A percentile compares a stretch with the other conserved stretches of the same genome.
Conservation (phyloP, 805 yeast genomes). For the Teunomyces gatunensis region DNA sequence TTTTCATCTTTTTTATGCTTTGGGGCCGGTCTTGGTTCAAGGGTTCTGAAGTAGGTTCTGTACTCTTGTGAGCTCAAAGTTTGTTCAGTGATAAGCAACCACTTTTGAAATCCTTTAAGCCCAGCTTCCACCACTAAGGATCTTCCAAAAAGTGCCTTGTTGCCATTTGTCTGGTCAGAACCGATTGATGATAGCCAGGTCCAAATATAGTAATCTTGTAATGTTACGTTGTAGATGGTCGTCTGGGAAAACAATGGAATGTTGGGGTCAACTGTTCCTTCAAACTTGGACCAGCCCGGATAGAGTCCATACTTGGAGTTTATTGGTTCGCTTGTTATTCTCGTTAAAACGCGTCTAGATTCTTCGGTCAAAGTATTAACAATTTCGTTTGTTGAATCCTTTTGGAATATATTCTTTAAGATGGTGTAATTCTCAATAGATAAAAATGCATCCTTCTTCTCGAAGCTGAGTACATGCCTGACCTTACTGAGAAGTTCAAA, state of each 20-base stretch:
- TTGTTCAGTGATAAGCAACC: slow-evolving; percentile 74
- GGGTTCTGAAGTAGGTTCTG: slow-evolving; percentile 19
- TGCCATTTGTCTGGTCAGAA: slow-evolving; percentile 63
- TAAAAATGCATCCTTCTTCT: slow-evolving; percentile 64
- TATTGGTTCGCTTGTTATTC: slow-evolving; percentile 35
- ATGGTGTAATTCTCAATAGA: slow-evolving; percentile 78
- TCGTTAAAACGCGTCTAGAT: slow-evolving; percentile 56
- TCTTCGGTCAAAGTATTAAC: slow-evolving; percentile 69
- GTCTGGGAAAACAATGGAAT: slow-evolving; percentile 40
- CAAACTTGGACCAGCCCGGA: slow-evolving; percentile 36
- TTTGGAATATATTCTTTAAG: slow-evolving; percentile 67
- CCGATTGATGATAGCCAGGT: slow-evolving; percentile 82
- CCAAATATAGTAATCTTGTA: slow-evolving; percentile 90
- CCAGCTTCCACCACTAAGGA: slow-evolving; percentile 81
- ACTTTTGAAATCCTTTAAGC: slow-evolving; percentile 71
- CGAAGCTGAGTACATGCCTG: slow-evolving; percentile 57
- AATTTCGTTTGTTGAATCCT: slow-evolving; percentile 50
- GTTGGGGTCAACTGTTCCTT: slow-evolving; percentile 14
- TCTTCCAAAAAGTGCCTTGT: slow-evolving; percentile 73
- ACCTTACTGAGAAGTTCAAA: slow-evolving; percentile 56
- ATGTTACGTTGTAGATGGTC: slow-evolving; percentile 55
- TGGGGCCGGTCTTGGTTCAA: background rate
- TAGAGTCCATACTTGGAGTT: slow-evolving; percentile 35
- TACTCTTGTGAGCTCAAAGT: slow-evolving; percentile 43
- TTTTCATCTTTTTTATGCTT: slow-evolving; percentile 13